Evolutionary conservation across 768 basidiomycete genomes (phyloP).

Genomic region (Suillus clintonianus): DNA sequence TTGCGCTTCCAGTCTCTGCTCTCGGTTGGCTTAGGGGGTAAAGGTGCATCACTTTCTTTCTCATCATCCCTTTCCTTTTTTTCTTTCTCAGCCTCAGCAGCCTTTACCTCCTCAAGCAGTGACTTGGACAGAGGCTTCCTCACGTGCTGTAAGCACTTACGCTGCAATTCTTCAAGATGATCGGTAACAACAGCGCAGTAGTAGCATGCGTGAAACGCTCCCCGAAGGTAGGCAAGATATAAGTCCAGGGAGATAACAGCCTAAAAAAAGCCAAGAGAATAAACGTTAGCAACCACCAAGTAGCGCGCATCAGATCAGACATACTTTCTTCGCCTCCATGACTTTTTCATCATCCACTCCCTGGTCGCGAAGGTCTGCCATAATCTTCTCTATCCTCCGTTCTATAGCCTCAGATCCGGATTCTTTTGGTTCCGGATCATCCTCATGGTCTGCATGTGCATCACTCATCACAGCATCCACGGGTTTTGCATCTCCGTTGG

Average conservation of each 20-base stretch:
- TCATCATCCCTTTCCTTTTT: constrained; percentile 50
- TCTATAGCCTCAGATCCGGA: constrained; percentile 81
- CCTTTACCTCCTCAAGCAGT: constrained; percentile 60
- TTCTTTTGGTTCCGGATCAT: constrained; percentile 58
- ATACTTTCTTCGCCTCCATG: constrained; percentile 72
- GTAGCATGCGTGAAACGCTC: constrained; percentile 94
- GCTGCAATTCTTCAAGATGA: constrained; percentile 92
- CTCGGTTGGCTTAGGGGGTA: constrained; percentile 39
- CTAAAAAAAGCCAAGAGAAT: constrained; percentile 42
- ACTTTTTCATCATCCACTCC: constrained; percentile 64
- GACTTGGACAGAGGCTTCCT: constrained; percentile 72
- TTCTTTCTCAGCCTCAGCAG: constrained; percentile 47
- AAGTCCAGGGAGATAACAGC: constrained; percentile 84
- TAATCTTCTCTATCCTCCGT: constrained; percentile 74
- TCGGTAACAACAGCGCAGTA: constrained; percentile 94
- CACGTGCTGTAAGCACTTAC: constrained; percentile 92
- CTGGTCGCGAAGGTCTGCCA: constrained; percentile 69
- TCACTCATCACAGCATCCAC: constrained; percentile 34
- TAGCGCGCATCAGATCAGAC: constrained; percentile 17
- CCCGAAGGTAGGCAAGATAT: constrained; percentile 90
- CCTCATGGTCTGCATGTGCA: constrained; percentile 37
- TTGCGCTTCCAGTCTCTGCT: constrained; percentile 61
- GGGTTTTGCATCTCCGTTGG: constrained; percentile 28
- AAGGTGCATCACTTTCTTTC: constrained; percentile 38
- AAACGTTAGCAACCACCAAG: constrained; percentile 1